Evolutionary conservation across 768 basidiomycete species (phyloP), one percentile per base, ranked within the genome.

Genomic region (Gautieria morchelliformis): DNA sequence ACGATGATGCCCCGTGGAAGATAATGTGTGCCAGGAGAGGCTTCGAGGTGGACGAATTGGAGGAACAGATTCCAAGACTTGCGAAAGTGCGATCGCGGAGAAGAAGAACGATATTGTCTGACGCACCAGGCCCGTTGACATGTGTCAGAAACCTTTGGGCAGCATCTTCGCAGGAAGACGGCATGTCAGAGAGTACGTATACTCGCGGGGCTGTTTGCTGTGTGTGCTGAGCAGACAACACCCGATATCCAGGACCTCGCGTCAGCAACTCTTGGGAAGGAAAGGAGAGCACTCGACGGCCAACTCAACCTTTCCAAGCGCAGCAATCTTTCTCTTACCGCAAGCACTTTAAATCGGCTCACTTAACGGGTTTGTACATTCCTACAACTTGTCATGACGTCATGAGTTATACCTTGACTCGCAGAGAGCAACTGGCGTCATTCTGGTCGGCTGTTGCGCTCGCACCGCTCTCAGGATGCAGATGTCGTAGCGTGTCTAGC

Each of bases 401-500:
- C 41, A 46, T 15, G 40, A 8, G 12, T 12, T 42, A 19, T 46
- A 32, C 59, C 12, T 48, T 64, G 17, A 37, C 24, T 41, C 52
- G 15, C 63, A 91, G 90, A 87, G 70, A 79, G 80, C 40, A 87
- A 89, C 62, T 93, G 93, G 89, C 78, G 86, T 14, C 75, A 77
- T 35, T 87, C 87, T 1, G 91, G 91, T 1, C 75, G 74, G 8
- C 67, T 92, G 4, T 75, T 94, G 9, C 80, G 81, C 4, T 75
- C 81, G 0, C 88, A 90, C 65, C 77, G 78, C 69, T 4, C 65
- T 33, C 67, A 71, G 63, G 81, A 78, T 57, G 74, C 77, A 37
- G 84, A 84, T 15, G 85, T 90, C 32, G 88, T 97, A 27, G 96
- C 95, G 0, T 89, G 87, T 4, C 76, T 94, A 20, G 89, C 93